Conservation (phyloP, 768 basidiomycete genomes). For the Auricularia sp. region DNA sequence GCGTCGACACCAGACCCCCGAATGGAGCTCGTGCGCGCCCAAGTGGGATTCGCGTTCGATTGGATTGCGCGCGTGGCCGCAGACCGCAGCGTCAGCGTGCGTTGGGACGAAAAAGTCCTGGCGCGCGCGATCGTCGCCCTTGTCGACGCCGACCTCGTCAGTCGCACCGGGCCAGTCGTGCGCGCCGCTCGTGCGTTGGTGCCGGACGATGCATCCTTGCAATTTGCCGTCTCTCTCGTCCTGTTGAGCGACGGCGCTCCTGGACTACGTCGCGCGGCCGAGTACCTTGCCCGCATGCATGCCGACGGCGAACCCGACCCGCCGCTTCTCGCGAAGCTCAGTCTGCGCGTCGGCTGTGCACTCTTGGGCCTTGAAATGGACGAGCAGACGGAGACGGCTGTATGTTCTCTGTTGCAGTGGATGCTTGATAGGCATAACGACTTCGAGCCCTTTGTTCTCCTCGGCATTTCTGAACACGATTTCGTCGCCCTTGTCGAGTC, state of each 20-base stretch:
- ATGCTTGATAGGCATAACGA: not conserved
- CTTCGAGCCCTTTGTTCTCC: not conserved
- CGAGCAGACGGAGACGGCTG: not conserved
- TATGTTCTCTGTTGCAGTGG: not conserved
- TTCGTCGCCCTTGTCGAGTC: not conserved
- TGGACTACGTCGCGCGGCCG: slow-evolving; percentile 13
- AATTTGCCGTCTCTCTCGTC: slow-evolving; percentile 24
- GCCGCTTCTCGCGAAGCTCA: slow-evolving; percentile 7
- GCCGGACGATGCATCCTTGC: slow-evolving; percentile 17
- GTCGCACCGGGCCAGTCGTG: slow-evolving; percentile 25
- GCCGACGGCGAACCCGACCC: slow-evolving; percentile 17
- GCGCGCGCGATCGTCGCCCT: slow-evolving; percentile 32
- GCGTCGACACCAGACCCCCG: not conserved
- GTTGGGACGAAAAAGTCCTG: slow-evolving; percentile 35
- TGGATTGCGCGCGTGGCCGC: slow-evolving; percentile 20
- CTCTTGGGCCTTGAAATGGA: slow-evolving; percentile 10
- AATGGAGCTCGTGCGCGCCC: slow-evolving; percentile 31
- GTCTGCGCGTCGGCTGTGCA: slow-evolving; percentile 9
- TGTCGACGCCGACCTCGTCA: slow-evolving; percentile 39
- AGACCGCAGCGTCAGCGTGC: slow-evolving; percentile 12
- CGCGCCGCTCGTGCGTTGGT: slow-evolving; percentile 14
- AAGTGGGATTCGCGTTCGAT: slow-evolving; percentile 19
- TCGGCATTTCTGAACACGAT: not conserved
- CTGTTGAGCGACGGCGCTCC: slow-evolving; percentile 21
- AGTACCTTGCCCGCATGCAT: slow-evolving; percentile 17